Percentiles rank a stretch among this genome's conserved stretches.
These are phyloP conservation scores for Paraphaeosphaeria sporulosa DNA, from an alignment of 2,329 filamentous ascomycete genomes.

Conservation along the genomic window DNA sequence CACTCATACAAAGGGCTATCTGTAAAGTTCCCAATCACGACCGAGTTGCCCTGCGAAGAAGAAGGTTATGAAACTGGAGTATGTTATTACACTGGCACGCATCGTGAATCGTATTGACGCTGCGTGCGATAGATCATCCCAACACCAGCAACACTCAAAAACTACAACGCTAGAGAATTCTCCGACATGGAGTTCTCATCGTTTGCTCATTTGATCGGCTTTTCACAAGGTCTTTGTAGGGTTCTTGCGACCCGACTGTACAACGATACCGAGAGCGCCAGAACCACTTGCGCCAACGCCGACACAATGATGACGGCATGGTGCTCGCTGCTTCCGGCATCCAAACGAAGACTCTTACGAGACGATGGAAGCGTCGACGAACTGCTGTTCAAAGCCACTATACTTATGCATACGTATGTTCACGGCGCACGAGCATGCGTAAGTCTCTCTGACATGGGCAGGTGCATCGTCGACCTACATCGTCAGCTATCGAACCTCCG, in stretches of 20 bases:
- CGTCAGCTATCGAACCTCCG: conserved; percentile 27
- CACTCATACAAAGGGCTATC: conserved; percentile 52
- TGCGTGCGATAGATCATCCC: conserved; percentile 27
- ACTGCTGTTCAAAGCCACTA: conserved; percentile 80
- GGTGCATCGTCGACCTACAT: conserved; percentile 34
- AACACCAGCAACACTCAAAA: conserved; percentile 63
- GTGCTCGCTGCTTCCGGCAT: conserved; percentile 75
- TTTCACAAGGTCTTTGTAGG: conserved; percentile 74
- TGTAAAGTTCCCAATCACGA: conserved; percentile 61
- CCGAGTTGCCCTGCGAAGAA: conserved; percentile 81
- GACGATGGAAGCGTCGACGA: conserved; percentile 77
- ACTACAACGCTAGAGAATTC: conserved; percentile 77
- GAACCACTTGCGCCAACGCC: conserved; percentile 20
- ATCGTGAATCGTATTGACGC: not conserved
- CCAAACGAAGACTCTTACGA: conserved; percentile 72
- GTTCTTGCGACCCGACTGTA: conserved; percentile 61
- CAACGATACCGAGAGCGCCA: conserved; percentile 22
- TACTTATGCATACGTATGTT: conserved; percentile 30
- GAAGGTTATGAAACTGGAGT: conserved; percentile 60
- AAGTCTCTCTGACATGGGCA: conserved; percentile 2
- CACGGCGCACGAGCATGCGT: no score
- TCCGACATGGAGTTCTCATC: conserved; percentile 79
- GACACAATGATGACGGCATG: conserved; percentile 72
- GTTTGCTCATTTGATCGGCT: conserved; percentile 80
- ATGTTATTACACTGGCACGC: conserved; percentile 16